These are phyloP conservation scores for Drechslerella dactyloides DNA, from an alignment of 2,329 filamentous ascomycete species.

Conservation along the genomic window DNA sequence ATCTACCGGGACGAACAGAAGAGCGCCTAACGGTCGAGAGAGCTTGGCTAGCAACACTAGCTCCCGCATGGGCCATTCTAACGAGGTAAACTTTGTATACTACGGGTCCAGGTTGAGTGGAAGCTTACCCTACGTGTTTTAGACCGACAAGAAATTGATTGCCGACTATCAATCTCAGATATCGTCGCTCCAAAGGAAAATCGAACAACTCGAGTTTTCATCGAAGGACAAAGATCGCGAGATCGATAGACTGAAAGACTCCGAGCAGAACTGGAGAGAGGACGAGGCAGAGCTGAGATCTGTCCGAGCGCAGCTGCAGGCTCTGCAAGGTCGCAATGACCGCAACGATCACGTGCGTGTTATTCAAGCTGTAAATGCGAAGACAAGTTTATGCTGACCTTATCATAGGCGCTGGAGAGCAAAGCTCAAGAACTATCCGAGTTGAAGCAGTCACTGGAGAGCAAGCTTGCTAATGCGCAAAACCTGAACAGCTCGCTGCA, in stretches of 20 bases:
- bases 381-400: slow-evolving; percentile 5
- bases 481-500: slow-evolving; percentile 79
- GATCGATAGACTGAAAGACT: slow-evolving; percentile 66
- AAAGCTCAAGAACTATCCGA: slow-evolving; percentile 67
- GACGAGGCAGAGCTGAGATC: slow-evolving; percentile 60
- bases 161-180: slow-evolving; percentile 82
- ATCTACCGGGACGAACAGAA: slow-evolving; percentile 51
- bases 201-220: slow-evolving; percentile 73
- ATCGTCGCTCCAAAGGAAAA: slow-evolving; percentile 73
- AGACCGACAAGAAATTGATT: slow-evolving; percentile 74
- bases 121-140: slow-evolving; percentile 17
- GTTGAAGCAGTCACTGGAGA: slow-evolving; percentile 71
- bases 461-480: slow-evolving; percentile 75
- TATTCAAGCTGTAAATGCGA: neutral
- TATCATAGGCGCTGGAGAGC: slow-evolving; percentile 31
- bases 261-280: slow-evolving; percentile 61
- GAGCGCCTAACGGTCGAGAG: slow-evolving; percentile 59
- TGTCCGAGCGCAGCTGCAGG: slow-evolving; percentile 22
- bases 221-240: slow-evolving; percentile 76
- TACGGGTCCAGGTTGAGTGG: slow-evolving; percentile 55
- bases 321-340: slow-evolving; percentile 29
- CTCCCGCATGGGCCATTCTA: slow-evolving; percentile 59
- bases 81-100: slow-evolving; percentile 46
- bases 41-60: slow-evolving; percentile 61
- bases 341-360: slow-evolving; percentile 38